Evolutionary conservation across 2,329 filamentous ascomycete species (phyloP), one percentile per base, ranked within the genome.

Genomic region (Penicillium sp.): DNA sequence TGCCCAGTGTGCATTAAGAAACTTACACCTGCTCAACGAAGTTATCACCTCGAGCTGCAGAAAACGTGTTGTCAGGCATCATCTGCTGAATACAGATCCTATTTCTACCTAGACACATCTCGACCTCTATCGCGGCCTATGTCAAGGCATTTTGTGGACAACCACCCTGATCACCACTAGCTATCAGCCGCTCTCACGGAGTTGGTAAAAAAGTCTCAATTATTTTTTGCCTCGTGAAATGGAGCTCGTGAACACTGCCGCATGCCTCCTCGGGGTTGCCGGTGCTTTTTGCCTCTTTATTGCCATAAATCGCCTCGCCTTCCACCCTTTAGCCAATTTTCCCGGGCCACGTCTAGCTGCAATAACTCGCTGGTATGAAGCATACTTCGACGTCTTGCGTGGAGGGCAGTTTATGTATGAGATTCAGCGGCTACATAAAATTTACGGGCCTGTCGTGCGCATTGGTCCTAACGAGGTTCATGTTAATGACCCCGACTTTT

Each of bases 341-440:
- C 45, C 45, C 3, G 45, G 45, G 24, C 45, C 45, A 30, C 45
- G 45, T 12, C 22, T 49, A 5, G 45, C 45, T 17, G 45, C 45
- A 30, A 17, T 22, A 3, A 19, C 45, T 28, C 45, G 45, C 7
- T 49, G 45, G 45, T 49, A 49, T 49, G 45, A 49, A 30, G 15
- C 45, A 49, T 49, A 49, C 45, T 49, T 49, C 7, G 45, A 49
- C 45, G 24, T 49, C 26, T 17, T 49, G 7, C 15, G 17, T 30
- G 45, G 45, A 28, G 45, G 45, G 1, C 45, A 49, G 26, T 49
- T 49, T 10, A 49, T 49, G 45, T 49, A 49, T 28, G 45, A 49
- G 12, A 49, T 49, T 28, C 45, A 49, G 17, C 45, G 45, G 6
- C 45, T 49, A 12, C 45, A 49, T 19, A 49, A 49, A 30, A 28